Base-by-base conservation (phyloP, 768 basidiomycete genomes). In the Tricholoma sp. region DNA sequence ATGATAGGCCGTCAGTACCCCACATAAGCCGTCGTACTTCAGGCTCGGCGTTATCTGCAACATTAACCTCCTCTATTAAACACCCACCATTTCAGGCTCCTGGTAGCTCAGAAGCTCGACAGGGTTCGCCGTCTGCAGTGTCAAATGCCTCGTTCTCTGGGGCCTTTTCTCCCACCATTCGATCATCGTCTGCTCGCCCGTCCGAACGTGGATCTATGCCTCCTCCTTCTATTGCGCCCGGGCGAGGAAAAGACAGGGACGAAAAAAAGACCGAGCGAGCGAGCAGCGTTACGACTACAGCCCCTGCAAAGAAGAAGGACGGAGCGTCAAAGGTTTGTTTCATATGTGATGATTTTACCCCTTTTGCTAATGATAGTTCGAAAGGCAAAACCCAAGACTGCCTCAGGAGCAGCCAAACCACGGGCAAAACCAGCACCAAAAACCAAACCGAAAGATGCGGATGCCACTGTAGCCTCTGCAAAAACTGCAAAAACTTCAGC, bases 131-230 rank as follows among this genome's bases (percentile, higher is more conserved):
- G 20, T 52, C 56, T 48, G 33, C 50, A 6, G 45, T 57, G 28
- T 54, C 54, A 5, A 58, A 55, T 13, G 58, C 59, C 6, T 59
- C 63, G 17, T 53, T 59, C 20, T 39, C 59, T 28, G 52, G 54
- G 39, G 49, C 60, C 39, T 29, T 55, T 11, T 48, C 59, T 51
- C 55, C 56, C 37, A 31, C 32, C 8, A 52, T 51, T 50, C 56
- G 59, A 50, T 44, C 61, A 12, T 51, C 52, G 10, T 63, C 63
- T 33, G 58, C 63, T 28, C 59, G 58, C 24, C 61, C 60, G 2
- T 70, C 74, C 6, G 78, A 86, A 42, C 75, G 80, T 18, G 79
- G 70, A 1, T 86, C 85, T 1, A 85, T 84, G 79, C 85, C 83
- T 10, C 85, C 83, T 10, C 82, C 74, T 6, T 62, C 69, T 9